Base-by-base conservation (phyloP, 2,329 filamentous ascomycete species). In the Apiospora kogelbergensis region DNA sequence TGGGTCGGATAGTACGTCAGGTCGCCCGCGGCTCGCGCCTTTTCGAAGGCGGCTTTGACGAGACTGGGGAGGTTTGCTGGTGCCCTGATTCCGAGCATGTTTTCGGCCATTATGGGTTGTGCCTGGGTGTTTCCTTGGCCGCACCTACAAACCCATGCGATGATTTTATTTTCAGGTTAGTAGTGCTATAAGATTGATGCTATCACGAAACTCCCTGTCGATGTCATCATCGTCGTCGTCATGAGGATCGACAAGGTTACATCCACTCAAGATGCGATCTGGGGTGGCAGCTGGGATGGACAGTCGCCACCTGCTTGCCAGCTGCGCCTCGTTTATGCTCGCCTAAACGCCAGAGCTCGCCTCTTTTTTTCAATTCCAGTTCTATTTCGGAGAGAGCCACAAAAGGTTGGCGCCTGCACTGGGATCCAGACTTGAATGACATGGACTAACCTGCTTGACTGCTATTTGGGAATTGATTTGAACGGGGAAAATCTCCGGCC, bases 1-100 rank as follows among this genome's bases (percentile, higher is more conserved):
- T 87, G 83, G 2, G 86, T 88, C 60, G 85, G 82, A 75, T 84
- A 89, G 74, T 86, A 89, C 64, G 80, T 81, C 67, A 89, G 75
- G 70, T 88, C 84, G 67, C 84, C 84, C 68, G 78, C 82, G 13
- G 79, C 76, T 13, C 79, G 80, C 22, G 87, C 87, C 63, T 81
- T 83, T 67, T 77, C 74, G 74, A 89, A 89, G 3, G 84, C 79
- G 0, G 80, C 69, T 66, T 80, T 83, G 68, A 89, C 85, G 17
- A 89, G 82, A 2, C 82, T 80, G 0, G 86, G 85, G 0, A 89
- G 82, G 69, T 85, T 84, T 2, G 76, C 69, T 0, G 85, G 85
- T 1, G 79, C 81, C 48, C 78, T 81, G 63, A 83, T 72, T 4
- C 78, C 78, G 37, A 79, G 70, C 82, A 85, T 85, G 53, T 60